Percentiles rank a stretch among this genome's conserved stretches.
Evolutionary conservation across 1,284 basidiomycete genomes (phyloP).

Genomic region (Polyporus tsugae): DNA sequence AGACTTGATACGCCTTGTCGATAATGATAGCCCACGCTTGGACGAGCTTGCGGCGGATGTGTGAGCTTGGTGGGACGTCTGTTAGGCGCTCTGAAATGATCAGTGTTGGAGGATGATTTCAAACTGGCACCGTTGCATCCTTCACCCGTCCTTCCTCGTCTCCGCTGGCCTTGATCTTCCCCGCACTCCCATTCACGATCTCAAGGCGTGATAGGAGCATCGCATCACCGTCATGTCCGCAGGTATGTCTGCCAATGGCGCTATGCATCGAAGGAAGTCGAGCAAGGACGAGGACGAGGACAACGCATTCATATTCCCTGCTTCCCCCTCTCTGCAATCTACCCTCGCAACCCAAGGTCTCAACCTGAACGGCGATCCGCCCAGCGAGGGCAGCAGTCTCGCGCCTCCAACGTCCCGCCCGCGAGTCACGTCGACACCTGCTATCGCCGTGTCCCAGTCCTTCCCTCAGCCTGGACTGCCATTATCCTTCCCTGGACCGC

Average conservation of each 20-base stretch:
- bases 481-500: constrained; percentile 39
- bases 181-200: neutral
- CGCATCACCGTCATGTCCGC: constrained; percentile 20
- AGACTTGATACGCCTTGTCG: constrained; percentile 7
- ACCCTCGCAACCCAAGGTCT: constrained; percentile 31
- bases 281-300: constrained; percentile 46
- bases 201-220: too few relatives aligned
- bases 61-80: neutral
- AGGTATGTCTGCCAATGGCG: constrained; percentile 17
- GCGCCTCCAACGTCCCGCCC: constrained; percentile 35
- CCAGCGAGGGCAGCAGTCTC: constrained; percentile 20
- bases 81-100: too few relatives aligned
- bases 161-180: neutral
- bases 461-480: constrained; percentile 34
- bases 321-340: constrained; percentile 21
- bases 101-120: too few relatives aligned
- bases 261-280: constrained; percentile 45
- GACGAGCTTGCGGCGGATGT: neutral
- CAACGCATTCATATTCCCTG: constrained; percentile 35
- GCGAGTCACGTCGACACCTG: constrained; percentile 50
- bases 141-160: neutral
- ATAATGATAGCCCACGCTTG: neutral
- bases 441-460: constrained; percentile 38
- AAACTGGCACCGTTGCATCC: too few relatives aligned
- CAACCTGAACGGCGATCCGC: constrained; percentile 18